Evolutionary conservation across 192 early-diverging fungal species (phyloP), one percentile per base, ranked within the genome.

Genomic region (Coemansia sp.): DNA sequence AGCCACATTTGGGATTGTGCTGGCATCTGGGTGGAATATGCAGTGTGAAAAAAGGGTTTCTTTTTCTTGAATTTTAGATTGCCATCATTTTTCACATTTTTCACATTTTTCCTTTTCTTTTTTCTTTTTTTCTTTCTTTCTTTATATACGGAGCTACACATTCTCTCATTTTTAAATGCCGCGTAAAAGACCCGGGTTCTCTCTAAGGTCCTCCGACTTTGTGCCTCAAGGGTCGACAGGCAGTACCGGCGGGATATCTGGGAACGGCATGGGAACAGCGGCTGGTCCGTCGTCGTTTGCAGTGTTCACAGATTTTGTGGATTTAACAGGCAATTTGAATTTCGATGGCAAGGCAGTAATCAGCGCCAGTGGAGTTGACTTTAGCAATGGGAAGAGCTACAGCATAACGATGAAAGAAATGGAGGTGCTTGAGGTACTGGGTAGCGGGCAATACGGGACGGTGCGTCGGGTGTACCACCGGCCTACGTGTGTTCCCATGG

Each of bases 331-430:
- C 57, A 91, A 93, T 66, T 85, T 97, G 62, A 93, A 90, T 68
- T 97, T 97, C 70, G 84, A 87, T 37, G 94, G 94, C 42, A 97
- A 96, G 81, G 95, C 95, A 10, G 88, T 94, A 31, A 79, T 97
- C 58, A 92, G 93, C 73, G 87, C 90, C 10, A 90, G 91, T 20
- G 95, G 95, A 37, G 93, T 97, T 24, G 90, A 97, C 76, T 97
- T 97, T 73, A 88, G 85, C 64, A 92, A 87, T 80, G 94, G 94
- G 59, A 90, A 87, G 62, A 88, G 86, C 65, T 96, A 95, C 75
- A 87, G 86, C 48, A 94, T 97, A 62, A 90, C 92, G 36, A 93
- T 94, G 91, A 79, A 88, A 50, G 92, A 97, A 46, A 82, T 97
- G 55, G 66, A 85, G 38, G 76, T 93, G 23, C 67, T 86, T 18